Conservation (phyloP, 1,284 basidiomycete species). For the Phenoliferia sp. region DNA sequence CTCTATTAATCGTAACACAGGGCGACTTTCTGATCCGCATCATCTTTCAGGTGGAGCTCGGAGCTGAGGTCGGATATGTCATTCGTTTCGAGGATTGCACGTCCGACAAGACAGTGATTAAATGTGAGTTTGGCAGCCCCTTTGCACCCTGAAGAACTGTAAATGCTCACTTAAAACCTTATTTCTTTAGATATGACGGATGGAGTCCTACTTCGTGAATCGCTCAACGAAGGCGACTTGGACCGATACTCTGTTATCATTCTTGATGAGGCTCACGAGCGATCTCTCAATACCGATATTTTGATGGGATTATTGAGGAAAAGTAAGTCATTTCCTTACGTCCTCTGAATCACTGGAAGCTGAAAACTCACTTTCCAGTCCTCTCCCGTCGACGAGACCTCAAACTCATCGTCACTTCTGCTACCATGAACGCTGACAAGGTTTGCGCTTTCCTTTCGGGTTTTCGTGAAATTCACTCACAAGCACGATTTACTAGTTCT, state of each 20-base stretch:
- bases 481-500: slow-evolving; percentile 57
- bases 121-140: slow-evolving; percentile 49
- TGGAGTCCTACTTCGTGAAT: slow-evolving; percentile 91
- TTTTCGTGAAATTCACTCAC: background rate
- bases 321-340: slow-evolving; percentile 10
- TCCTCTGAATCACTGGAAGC: background rate
- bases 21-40: no score
- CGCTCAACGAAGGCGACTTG: slow-evolving; percentile 89
- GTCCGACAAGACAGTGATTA: slow-evolving; percentile 92
- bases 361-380: slow-evolving; percentile 52
- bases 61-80: slow-evolving; percentile 96
- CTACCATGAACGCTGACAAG: slow-evolving; percentile 89
- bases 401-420: slow-evolving; percentile 83
- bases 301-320: slow-evolving; percentile 67
- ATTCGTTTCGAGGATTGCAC: slow-evolving; percentile 99
- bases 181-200: slow-evolving; percentile 66
- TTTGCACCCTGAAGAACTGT: background rate
- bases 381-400: slow-evolving; percentile 66
- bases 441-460: background rate
- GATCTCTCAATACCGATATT: slow-evolving; percentile 93
- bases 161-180: no score
- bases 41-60: no score
- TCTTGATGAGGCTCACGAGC: slow-evolving; percentile 94
- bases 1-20: no score
- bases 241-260: slow-evolving; percentile 90